Evolutionary conservation across 495 filamentous ascomycete genomes (phyloP).

Genomic region (Beverwykella pulmonaria): DNA sequence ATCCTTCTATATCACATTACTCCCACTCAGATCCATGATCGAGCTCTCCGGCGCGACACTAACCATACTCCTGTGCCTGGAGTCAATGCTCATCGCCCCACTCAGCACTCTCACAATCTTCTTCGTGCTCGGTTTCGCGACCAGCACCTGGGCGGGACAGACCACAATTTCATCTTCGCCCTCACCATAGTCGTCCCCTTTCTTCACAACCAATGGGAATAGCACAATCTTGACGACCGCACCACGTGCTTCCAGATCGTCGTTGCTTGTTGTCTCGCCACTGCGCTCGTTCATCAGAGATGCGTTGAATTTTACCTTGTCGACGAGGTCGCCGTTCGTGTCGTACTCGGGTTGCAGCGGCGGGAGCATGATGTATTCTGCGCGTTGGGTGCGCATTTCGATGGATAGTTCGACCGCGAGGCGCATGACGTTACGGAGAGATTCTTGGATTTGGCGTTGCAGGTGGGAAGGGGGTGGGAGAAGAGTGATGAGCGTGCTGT

Average conservation of each 20-base stretch:
- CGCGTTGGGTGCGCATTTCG: conserved; percentile 94
- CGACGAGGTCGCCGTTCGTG: conserved; percentile 81
- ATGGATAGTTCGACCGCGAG: conserved; percentile 84
- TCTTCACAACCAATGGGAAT: conserved; percentile 92
- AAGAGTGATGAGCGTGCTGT: conserved; percentile 72
- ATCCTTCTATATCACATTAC: conserved; percentile 35
- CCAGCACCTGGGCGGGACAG: conserved; percentile 87
- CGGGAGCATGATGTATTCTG: conserved; percentile 96
- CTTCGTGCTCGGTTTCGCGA: conserved; percentile 53
- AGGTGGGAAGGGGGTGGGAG: conserved; percentile 80
- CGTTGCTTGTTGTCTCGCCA: conserved; percentile 66
- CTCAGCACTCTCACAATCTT: conserved; percentile 50
- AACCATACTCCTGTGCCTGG: conserved; percentile 32
- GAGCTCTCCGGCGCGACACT: conserved; percentile 40
- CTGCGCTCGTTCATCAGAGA: conserved; percentile 90
- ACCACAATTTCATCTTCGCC: conserved; percentile 92
- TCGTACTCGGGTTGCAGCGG: conserved; percentile 95
- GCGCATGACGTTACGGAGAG: conserved; percentile 78
- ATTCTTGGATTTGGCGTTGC: conserved; percentile 71
- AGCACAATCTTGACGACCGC: conserved; percentile 85
- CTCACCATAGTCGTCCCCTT: conserved; percentile 82
- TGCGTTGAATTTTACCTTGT: conserved; percentile 84
- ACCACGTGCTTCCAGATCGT: conserved; percentile 72
- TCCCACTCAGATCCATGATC: conserved; percentile 35
- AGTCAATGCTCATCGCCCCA: conserved; percentile 50